Conservation (phyloP, 116 monocot genomes). For the Trichopus zeylanicus region DNA sequence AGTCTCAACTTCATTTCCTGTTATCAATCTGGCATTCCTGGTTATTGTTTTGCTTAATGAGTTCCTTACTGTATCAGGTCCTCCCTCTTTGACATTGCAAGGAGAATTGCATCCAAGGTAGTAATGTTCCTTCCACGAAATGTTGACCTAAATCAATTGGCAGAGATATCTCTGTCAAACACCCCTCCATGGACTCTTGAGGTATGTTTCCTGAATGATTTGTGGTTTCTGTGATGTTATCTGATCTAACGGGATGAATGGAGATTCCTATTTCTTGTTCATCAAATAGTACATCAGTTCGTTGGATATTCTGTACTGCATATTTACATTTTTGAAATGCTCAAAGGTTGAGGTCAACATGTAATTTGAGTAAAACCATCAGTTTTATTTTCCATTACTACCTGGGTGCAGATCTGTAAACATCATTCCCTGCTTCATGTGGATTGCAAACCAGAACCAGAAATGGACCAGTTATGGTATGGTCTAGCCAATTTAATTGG, state of each 20-base stretch:
- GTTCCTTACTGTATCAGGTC: slow-evolving; percentile 29
- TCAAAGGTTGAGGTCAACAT: too few relatives aligned
- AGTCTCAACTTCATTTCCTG: slow-evolving; percentile 2
- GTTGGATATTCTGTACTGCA: too few relatives aligned
- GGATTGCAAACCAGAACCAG: too few relatives aligned
- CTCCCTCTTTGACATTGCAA: slow-evolving; percentile 61
- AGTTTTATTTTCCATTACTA: too few relatives aligned
- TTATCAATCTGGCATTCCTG: background rate
- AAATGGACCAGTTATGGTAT: too few relatives aligned
- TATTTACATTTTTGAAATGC: too few relatives aligned
- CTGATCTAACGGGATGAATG: background rate
- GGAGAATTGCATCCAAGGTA: slow-evolving; percentile 58
- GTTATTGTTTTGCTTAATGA: background rate
- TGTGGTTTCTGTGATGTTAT: background rate
- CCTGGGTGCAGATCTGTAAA: too few relatives aligned
- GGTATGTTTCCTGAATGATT: slow-evolving; percentile 23
- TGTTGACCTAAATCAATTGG: slow-evolving; percentile 73
- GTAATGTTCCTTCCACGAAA: slow-evolving; percentile 95
- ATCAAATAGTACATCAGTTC: background rate
- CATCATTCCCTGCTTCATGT: too few relatives aligned
- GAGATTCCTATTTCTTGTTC: background rate
- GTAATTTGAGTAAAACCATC: too few relatives aligned
- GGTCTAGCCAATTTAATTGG: too few relatives aligned
- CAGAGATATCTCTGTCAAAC: slow-evolving; percentile 50
- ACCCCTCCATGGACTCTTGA: slow-evolving; percentile 82